Base-by-base conservation (phyloP, 208 protist genomes). In the Leishmania gerbilli region DNA sequence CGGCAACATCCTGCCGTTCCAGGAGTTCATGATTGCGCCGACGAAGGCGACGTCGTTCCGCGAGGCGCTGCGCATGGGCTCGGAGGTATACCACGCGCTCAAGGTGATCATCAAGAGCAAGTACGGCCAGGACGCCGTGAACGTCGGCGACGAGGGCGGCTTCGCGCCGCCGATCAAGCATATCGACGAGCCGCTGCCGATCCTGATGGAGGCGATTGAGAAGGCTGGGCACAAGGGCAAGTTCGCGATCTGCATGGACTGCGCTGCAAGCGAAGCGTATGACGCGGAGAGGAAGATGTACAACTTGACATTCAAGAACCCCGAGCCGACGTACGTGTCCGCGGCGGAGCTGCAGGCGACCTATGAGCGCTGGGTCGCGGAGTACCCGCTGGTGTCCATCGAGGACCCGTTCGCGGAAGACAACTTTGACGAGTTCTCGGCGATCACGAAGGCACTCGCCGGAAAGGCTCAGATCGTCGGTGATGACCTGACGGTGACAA, bases 361-460 rank as follows among this genome's bases (percentile, higher is more conserved):
- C n/a, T 99, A 99, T 91, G 79, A 83, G 56, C 82, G 89, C 72
- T 99, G 98, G 86, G 87, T 86, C 45, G 71, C 79, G 64, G 88
- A 99, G 49, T 99, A 99, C 87, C 98, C 98, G 65, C 97, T 99
- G 68, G 90, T 99, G 81, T 99, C 98, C 49, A 99, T 99, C 87
- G 99, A 99, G 95, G 99, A 99, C 90, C 98, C 98, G 21, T 99
- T 99, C 85, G 99, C 99, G 84, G 93, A 99, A 92, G 98, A 99
- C 88, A 99, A 99, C 92, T 99, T 97, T 84, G 98, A 98, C 68
- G 88, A 92, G 60, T 99, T 96, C 71, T 83, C 83, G 45, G 89
- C 85, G 47, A 89, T 99, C 71, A 98, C 95, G 17, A 87, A 84
- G 49, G 82, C 82, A 17, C 81, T 98, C 19, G 83, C 83, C 58